These are phyloP conservation scores for Gynandropsis gynandra DNA, from an alignment of 345 rosid genomes.

Conservation along the genomic window DNA sequence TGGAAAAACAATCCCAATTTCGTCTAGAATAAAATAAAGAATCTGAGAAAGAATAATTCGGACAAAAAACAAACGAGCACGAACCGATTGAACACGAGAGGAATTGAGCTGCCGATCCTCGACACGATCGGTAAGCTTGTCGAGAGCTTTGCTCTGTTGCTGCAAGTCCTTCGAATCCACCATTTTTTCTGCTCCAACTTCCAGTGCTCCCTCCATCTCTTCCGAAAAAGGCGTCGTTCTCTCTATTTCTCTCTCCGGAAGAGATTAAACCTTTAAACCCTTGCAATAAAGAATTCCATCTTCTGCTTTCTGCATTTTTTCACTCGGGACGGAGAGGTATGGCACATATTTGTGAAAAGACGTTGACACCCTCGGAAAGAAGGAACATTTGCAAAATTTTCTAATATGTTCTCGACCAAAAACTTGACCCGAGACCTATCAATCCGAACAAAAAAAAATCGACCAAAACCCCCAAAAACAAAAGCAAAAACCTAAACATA, in stretches of 20 bases:
- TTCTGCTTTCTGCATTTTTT: no score
- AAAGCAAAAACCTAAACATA: no score
- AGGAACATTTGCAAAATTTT: no score
- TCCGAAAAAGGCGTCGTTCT: constrained; percentile 3
- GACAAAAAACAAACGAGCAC: neutral
- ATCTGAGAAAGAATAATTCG: neutral
- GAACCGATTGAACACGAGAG: constrained; percentile 83
- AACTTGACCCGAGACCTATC: no score
- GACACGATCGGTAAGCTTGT: constrained; percentile 96
- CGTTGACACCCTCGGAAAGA: no score
- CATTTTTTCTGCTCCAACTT: constrained; percentile 48
- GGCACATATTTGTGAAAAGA: no score
- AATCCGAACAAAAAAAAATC: no score
- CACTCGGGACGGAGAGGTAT: no score
- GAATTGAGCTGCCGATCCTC: constrained; percentile 99
- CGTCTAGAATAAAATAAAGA: neutral
- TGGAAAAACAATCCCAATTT: neutral
- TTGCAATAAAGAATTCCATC: no score
- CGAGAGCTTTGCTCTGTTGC: constrained; percentile 95
- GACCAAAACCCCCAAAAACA: no score
- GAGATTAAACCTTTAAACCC: no score
- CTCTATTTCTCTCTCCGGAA: constrained; percentile 3
- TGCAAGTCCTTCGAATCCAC: constrained; percentile 88
- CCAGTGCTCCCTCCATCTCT: constrained; percentile 71
- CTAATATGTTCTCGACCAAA: no score